phyloP scores from a whole-genome alignment of 1,284 basidiomycete genomes.

The Athelia psychrophila region DNA sequence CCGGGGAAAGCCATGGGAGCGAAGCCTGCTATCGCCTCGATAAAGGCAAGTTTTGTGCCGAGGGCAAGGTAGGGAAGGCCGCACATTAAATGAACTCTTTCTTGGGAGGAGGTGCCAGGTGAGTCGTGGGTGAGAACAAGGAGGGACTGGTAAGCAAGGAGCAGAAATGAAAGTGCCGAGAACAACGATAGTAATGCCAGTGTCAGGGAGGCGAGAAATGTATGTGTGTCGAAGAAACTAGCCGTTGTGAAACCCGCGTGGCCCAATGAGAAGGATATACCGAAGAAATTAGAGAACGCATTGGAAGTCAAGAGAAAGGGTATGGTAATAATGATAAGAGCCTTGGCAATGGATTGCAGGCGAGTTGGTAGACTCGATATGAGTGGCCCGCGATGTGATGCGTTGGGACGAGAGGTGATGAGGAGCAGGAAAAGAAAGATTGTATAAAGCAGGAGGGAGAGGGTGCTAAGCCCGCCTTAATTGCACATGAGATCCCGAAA shows the following conservation, averaged over 20 bases:
- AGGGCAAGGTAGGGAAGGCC: slow-evolving; percentile 63
- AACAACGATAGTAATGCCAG: slow-evolving; percentile 55
- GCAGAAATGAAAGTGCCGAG: slow-evolving; percentile 53
- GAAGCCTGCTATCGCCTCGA: slow-evolving; percentile 68
- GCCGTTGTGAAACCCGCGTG: no score
- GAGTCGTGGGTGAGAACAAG: slow-evolving; percentile 48
- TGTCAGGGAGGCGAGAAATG: slow-evolving; percentile 55
- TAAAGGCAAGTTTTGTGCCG: slow-evolving; percentile 56
- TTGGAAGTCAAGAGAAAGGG: slow-evolving; percentile 53
- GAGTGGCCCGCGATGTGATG: slow-evolving; percentile 43
- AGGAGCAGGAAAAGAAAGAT: slow-evolving; percentile 55
- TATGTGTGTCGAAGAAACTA: no score
- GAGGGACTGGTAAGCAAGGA: slow-evolving; percentile 56
- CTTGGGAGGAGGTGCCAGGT: slow-evolving; percentile 39
- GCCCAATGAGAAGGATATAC: slow-evolving; percentile 30
- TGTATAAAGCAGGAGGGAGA: slow-evolving; percentile 51
- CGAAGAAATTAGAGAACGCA: slow-evolving; percentile 63
- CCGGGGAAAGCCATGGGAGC: slow-evolving; percentile 47
- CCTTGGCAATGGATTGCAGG: slow-evolving; percentile 41
- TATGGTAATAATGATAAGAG: slow-evolving; percentile 49
- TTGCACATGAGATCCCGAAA: background rate
- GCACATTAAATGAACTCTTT: slow-evolving; percentile 49
- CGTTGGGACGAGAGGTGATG: slow-evolving; percentile 43
- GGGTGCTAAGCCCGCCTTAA: slow-evolving; percentile 33
- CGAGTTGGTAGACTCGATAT: slow-evolving; percentile 49